These are phyloP conservation scores for Ascochyta viciae-villosae DNA, from an alignment of 2,329 filamentous ascomycete genomes.

Conservation along the genomic window DNA sequence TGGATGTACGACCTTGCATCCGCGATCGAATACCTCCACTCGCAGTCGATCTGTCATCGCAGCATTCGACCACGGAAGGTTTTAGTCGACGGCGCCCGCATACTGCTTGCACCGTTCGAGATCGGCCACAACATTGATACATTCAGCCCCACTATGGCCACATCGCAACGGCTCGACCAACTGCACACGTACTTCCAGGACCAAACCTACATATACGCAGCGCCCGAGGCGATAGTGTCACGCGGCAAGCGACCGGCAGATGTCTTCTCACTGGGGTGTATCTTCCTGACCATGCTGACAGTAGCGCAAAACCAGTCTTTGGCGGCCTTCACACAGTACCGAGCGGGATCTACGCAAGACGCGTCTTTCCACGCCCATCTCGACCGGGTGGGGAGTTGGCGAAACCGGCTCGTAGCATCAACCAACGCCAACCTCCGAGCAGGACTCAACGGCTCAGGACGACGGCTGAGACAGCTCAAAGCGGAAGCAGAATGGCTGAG, in stretches of 20 bases:
- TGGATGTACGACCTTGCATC: constrained; percentile 52
- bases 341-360: constrained; percentile 45
- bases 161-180: constrained; percentile 41
- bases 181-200: constrained; percentile 42
- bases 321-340: constrained; percentile 43
- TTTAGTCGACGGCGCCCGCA: constrained; percentile 44
- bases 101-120: constrained; percentile 48
- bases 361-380: constrained; percentile 50
- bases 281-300: constrained; percentile 50
- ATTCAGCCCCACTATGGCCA: constrained; percentile 37
- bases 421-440: constrained; percentile 41
- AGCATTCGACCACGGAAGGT: constrained; percentile 51
- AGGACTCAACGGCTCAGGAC: constrained; percentile 37
- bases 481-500: constrained; percentile 45
- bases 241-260: constrained; percentile 49
- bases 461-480: constrained; percentile 43
- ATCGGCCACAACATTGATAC: constrained; percentile 39
- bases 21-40: constrained; percentile 49
- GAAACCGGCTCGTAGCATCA: constrained; percentile 40
- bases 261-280: constrained; percentile 50
- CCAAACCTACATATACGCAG: constrained; percentile 48
- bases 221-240: constrained; percentile 48
- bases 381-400: constrained; percentile 45
- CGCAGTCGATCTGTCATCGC: constrained; percentile 47
- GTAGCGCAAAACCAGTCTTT: constrained; percentile 47